These are phyloP conservation scores for Cymbopogon flexuosus DNA, from an alignment of 202 grass and related monocot genomes.

Conservation along the genomic window DNA sequence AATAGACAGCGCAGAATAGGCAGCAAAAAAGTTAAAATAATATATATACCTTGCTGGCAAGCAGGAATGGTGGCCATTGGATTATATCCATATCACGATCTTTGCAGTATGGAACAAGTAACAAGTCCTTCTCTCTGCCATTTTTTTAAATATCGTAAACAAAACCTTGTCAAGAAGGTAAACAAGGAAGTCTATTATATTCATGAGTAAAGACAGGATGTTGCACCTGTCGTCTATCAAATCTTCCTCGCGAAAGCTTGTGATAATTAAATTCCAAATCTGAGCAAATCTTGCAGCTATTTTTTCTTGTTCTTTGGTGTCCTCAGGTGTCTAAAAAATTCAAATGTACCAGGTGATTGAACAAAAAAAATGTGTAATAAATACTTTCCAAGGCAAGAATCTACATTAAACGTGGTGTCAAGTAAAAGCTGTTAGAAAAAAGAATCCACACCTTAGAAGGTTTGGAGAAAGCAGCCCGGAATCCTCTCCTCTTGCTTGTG, in stretches of 20 bases:
- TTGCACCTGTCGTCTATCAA: constrained; percentile 68
- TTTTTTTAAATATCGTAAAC: not conserved
- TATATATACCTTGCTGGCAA: constrained; percentile 73
- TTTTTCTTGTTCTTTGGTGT: constrained; percentile 53
- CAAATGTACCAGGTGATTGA: constrained; percentile 12
- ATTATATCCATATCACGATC: constrained; percentile 73
- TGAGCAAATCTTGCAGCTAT: constrained; percentile 80
- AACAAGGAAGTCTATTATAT: constrained; percentile 6
- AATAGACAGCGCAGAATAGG: constrained; percentile 18
- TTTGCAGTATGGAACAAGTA: constrained; percentile 91
- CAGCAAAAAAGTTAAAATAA: constrained; percentile 19
- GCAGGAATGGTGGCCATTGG: constrained; percentile 88
- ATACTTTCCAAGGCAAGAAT: not conserved
- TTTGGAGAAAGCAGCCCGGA: constrained; percentile 69
- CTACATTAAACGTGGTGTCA: not conserved
- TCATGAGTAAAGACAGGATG: not conserved
- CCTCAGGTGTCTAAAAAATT: constrained; percentile 48
- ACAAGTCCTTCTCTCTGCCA: constrained; percentile 77
- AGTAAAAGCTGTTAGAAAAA: constrained; percentile 20
- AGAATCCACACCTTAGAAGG: constrained; percentile 51
- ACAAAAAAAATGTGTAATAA: constrained; percentile 21
- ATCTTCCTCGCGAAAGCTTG: constrained; percentile 87
- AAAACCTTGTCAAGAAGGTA: not conserved
- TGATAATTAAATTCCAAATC: constrained; percentile 95
- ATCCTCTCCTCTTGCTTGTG: constrained; percentile 56